phyloP scores from a whole-genome alignment of 306 rosid species.

The Fagus sylvatica region DNA sequence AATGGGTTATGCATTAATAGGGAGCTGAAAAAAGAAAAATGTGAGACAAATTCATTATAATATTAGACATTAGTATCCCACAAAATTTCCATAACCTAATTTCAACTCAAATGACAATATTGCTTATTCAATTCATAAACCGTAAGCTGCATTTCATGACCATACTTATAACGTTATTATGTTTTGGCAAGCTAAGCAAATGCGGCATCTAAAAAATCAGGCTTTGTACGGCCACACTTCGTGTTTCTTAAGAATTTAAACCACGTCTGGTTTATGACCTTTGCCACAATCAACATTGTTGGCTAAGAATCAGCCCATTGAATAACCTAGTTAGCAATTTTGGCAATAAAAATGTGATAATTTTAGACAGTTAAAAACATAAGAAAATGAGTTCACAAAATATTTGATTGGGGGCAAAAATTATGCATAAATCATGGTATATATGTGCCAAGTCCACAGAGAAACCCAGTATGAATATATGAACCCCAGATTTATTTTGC shows the following conservation, averaged over 20 bases:
- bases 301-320: neutral
- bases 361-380: neutral
- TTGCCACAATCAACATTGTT: neutral
- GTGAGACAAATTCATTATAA: neutral
- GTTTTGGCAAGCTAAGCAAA: neutral
- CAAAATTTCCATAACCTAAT: neutral
- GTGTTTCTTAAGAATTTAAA: neutral
- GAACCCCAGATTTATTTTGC: conserved; percentile 4
- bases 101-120: neutral
- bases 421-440: neutral
- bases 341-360: neutral
- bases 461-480: neutral
- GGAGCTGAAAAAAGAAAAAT: neutral
- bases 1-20: neutral
- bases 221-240: neutral
- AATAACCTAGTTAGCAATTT: neutral
- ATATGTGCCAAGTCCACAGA: neutral
- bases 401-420: neutral
- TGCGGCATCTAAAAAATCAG: neutral
- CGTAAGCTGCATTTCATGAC: neutral
- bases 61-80: neutral
- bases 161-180: neutral
- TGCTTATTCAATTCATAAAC: neutral
- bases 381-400: neutral
- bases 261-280: neutral